phyloP scores from a whole-genome alignment of 257 asterid species.

The Penstemon eatonii region DNA sequence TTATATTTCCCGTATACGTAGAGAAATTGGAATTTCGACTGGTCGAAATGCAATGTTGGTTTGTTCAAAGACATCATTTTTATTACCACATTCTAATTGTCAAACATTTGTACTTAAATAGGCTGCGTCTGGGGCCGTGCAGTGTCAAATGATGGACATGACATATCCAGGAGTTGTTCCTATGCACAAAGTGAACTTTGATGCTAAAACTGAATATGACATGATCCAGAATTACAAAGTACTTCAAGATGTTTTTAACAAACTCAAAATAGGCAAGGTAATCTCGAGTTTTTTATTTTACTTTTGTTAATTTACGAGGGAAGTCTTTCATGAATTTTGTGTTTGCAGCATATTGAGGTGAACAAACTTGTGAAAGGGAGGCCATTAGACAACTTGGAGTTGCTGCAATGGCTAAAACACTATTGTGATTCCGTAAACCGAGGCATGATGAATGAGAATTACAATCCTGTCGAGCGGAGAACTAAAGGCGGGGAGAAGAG shows the following conservation, averaged over 20 bases:
- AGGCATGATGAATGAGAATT: conserved; percentile 82
- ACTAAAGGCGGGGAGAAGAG: conserved; percentile 74
- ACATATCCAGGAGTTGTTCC: conserved; percentile 89
- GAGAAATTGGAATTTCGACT: not conserved
- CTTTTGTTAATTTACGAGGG: not conserved
- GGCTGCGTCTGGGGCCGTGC: conserved; percentile 98
- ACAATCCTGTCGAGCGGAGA: conserved; percentile 86
- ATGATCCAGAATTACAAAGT: conserved; percentile 95
- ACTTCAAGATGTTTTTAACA: conserved; percentile 88
- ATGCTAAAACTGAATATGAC: conserved; percentile 93
- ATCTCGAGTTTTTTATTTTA: not conserved
- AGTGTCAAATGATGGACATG: conserved; percentile 96
- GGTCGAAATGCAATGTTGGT: not conserved
- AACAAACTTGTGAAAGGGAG: conserved; percentile 87
- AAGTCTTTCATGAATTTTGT: no score
- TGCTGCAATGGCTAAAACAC: conserved; percentile 92
- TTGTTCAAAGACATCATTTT: no score
- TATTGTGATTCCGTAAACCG: conserved; percentile 87
- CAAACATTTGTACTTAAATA: conserved; percentile 6
- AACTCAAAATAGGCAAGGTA: conserved; percentile 89
- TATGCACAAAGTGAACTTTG: conserved; percentile 97
- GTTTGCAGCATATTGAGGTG: conserved; percentile 88
- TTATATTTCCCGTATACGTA: no score
- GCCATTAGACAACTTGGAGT: conserved; percentile 93
- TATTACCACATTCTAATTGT: no score